Evolutionary conservation across 495 filamentous ascomycete species (phyloP).

Genomic region (Neurospora hispaniola): DNA sequence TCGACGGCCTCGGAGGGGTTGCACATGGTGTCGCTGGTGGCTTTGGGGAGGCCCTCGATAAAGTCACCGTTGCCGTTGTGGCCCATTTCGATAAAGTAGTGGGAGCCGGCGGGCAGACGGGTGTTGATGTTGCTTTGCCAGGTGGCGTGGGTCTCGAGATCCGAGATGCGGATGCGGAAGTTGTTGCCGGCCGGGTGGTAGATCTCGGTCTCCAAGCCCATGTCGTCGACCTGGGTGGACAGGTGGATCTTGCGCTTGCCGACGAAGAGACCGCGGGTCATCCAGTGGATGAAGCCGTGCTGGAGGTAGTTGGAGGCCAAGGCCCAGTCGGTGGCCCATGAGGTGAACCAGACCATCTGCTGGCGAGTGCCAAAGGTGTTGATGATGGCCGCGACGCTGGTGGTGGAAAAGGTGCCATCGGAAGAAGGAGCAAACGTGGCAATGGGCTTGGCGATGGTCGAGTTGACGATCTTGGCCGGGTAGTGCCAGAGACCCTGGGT

Average conservation of each 20-base stretch:
- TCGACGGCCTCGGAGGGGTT: constrained; percentile 12
- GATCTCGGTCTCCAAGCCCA: constrained; percentile 47
- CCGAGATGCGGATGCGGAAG: constrained; percentile 41
- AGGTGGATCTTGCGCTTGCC: constrained; percentile 46
- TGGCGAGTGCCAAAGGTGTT: constrained; percentile 47
- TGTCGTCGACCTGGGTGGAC: constrained; percentile 56
- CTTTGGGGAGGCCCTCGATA: constrained; percentile 25
- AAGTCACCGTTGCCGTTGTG: constrained; percentile 57
- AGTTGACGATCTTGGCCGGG: constrained; percentile 44
- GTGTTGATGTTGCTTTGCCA: constrained; percentile 42
- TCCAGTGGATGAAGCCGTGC: constrained; percentile 56
- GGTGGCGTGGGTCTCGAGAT: constrained; percentile 36
- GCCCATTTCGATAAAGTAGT: constrained; percentile 46
- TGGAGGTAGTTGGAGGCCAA: constrained; percentile 45
- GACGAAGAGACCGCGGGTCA: constrained; percentile 46
- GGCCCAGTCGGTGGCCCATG: constrained; percentile 46
- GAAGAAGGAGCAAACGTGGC: constrained; percentile 36
- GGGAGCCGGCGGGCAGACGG: constrained; percentile 44
- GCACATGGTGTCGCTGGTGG: constrained; percentile 5
- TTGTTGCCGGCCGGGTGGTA: constrained; percentile 31
- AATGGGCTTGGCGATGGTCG: constrained; percentile 42
- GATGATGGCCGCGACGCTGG: constrained; percentile 48
- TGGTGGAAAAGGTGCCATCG: constrained; percentile 12
- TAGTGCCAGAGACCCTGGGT: constrained; percentile 45
- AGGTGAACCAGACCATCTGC: constrained; percentile 53